Base-by-base conservation (phyloP, 2,329 filamentous ascomycete genomes). In the Diplodia scrobiculata region DNA sequence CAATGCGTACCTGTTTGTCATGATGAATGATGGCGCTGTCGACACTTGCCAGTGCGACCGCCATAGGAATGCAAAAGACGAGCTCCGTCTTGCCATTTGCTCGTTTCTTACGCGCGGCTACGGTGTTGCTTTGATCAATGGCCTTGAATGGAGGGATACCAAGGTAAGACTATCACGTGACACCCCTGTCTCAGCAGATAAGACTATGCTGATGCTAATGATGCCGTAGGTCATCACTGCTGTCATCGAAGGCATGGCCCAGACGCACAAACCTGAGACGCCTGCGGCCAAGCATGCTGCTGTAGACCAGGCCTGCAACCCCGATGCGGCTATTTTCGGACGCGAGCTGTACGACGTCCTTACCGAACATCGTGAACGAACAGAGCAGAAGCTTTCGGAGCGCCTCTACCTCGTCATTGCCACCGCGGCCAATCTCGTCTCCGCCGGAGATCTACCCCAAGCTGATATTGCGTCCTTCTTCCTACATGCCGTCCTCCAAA, bases 101-200 rank as follows among this genome's bases (percentile, higher is more conserved):
- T 81, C 78, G 66, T 83, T 90, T 67, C 80, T 87, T 62, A 73
- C 72, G 0, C 76, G 78, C n/a, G 84, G 85, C 0, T 86, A 84
- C 72, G 89, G 86, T 71, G 79, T 89, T 5, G 87, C 86, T 1
- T 77, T 91, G 27, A 80, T 91, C 51, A 88, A 91, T 67, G 84
- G 82, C 38, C 73, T 90, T 11, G 83, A 87, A 62, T 89, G 86
- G 70, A 77, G 79, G 58, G 88, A 89, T 71, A 88, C 86, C 1
- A 90, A 89, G 75, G 85, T 86, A 70, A 67, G 47, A 19, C 14
- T 19, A 13, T 25, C 25, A 25, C 25, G 25, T 25, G 25, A 25
- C 25, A 2, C n/a, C 6, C 34, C 14, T 45, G 10, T 45, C 41
- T 19, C 41, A 45, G 5, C 7, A 45, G 14, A n/a, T 7, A 17